These are phyloP conservation scores for Recurvomyces mirabilis DNA, from an alignment of 495 filamentous ascomycete genomes.

Conservation along the genomic window DNA sequence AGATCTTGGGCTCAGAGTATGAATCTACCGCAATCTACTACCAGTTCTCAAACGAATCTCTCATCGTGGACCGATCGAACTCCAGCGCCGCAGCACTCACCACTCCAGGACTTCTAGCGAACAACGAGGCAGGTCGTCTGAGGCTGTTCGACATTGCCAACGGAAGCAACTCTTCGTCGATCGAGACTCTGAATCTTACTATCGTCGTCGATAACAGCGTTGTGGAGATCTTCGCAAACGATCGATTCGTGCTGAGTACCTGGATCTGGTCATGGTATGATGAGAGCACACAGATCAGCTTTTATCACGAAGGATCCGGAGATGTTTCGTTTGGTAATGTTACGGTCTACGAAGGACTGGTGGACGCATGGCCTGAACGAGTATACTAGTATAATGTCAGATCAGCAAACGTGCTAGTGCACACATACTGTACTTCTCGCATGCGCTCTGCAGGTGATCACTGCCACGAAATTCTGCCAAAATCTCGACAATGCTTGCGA, in stretches of 20 bases:
- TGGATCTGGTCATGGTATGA: constrained; percentile 4
- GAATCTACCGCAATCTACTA: constrained; percentile 1
- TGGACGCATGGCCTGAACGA: background rate
- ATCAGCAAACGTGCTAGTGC: too few relatives aligned
- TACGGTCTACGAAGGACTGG: background rate
- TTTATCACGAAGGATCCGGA: background rate
- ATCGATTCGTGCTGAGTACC: constrained; percentile 1
- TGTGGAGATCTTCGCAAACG: constrained; percentile 2
- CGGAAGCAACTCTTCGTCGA: background rate
- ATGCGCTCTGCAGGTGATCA: too few relatives aligned
- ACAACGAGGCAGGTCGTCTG: constrained; percentile 4
- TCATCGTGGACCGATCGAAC: background rate
- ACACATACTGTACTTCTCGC: too few relatives aligned
- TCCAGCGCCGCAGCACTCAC: background rate
- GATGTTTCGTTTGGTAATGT: background rate
- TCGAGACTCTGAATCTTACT: background rate
- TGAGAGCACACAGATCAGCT: constrained; percentile 3
- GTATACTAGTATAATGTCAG: too few relatives aligned
- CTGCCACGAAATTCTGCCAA: too few relatives aligned
- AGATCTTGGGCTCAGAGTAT: background rate
- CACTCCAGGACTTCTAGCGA: background rate
- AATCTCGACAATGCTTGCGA: too few relatives aligned
- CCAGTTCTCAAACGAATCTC: background rate
- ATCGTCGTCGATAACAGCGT: constrained; percentile 5
- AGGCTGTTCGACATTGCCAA: constrained; percentile 4